Conservation (phyloP, 2,329 filamentous ascomycete species). For the Colletotrichum nymphaeae region DNA sequence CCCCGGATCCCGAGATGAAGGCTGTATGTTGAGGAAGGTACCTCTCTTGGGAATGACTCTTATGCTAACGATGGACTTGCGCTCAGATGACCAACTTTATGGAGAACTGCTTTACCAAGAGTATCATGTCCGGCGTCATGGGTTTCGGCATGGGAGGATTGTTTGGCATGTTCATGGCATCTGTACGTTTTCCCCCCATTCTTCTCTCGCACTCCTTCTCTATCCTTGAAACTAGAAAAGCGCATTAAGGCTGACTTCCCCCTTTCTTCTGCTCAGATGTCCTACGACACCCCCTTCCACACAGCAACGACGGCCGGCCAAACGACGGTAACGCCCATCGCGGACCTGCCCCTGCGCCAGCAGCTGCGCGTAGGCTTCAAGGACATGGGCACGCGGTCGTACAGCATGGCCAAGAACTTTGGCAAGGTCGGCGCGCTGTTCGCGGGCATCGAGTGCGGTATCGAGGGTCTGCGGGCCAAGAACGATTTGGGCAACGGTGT, state of each 20-base stretch:
- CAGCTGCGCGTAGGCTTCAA: conserved; percentile 89
- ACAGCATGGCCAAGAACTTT: conserved; percentile 91
- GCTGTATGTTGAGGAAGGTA: conserved; percentile 48
- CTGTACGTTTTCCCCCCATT: conserved; percentile 66
- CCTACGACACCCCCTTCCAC: conserved; percentile 93
- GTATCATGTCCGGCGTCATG: conserved; percentile 89
- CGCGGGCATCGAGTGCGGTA: conserved; percentile 92
- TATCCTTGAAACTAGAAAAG: conserved; percentile 1
- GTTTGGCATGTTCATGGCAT: conserved; percentile 98
- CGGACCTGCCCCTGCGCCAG: conserved; percentile 81
- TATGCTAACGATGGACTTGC: conserved; percentile 3
- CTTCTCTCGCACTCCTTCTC: neutral
- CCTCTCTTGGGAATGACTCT: neutral
- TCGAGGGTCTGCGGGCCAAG: conserved; percentile 92
- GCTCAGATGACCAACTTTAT: conserved; percentile 82
- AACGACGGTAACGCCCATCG: conserved; percentile 52
- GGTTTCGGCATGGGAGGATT: conserved; percentile 93
- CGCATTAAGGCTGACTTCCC: neutral
- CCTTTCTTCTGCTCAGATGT: conserved; percentile 73
- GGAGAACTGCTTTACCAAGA: conserved; percentile 93
- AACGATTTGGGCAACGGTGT: conserved; percentile 93
- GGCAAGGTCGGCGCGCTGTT: conserved; percentile 93
- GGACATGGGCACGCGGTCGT: conserved; percentile 91
- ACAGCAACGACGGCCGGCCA: conserved; percentile 51
- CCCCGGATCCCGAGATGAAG: conserved; percentile 65